A percentile compares a stretch with the other conserved stretches of the same genome.
Conservation (phyloP, 2,329 filamentous ascomycete species). For the Claviceps sp. region DNA sequence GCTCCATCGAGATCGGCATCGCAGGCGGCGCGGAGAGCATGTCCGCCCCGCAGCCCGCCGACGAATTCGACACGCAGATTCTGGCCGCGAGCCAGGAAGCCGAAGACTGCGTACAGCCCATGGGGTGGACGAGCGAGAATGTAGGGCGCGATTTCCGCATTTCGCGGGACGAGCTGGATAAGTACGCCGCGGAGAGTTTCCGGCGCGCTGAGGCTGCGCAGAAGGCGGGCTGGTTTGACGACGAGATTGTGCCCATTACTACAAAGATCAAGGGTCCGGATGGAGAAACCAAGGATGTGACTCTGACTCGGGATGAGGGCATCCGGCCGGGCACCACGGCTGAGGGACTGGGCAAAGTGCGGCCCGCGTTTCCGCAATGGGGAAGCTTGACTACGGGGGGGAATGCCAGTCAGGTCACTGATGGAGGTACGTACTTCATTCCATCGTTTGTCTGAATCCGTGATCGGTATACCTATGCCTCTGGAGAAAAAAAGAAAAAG, state of each 20-base stretch:
- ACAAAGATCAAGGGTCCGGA: slow-evolving; percentile 75
- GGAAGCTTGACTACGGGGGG: slow-evolving; percentile 79
- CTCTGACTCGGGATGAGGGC: slow-evolving; percentile 76
- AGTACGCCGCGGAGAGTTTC: slow-evolving; percentile 78
- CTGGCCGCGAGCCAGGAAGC: slow-evolving; percentile 60
- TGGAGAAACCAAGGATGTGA: slow-evolving; percentile 64
- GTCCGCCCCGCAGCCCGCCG: slow-evolving; percentile 54
- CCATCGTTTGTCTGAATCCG: no score
- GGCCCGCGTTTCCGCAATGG: slow-evolving; percentile 80
- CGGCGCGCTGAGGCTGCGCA: slow-evolving; percentile 78
- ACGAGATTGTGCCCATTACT: slow-evolving; percentile 84
- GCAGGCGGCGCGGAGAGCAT: slow-evolving; percentile 85
- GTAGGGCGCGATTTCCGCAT: slow-evolving; percentile 85
- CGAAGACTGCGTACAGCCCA: slow-evolving; percentile 78
- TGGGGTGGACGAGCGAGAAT: slow-evolving; percentile 98
- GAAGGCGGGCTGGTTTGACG: slow-evolving; percentile 80
- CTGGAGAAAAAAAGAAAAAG: no score
- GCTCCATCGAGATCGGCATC: slow-evolving; percentile 76
- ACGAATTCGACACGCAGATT: slow-evolving; percentile 67
- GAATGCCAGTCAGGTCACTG: slow-evolving; percentile 89
- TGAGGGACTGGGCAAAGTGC: slow-evolving; percentile 71
- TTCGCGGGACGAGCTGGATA: slow-evolving; percentile 65
- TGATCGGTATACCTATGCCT: no score
- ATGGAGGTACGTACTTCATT: slow-evolving; percentile 48
- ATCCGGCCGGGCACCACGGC: slow-evolving; percentile 81